Conservation (phyloP, 1,284 basidiomycete genomes). For the Sphaerobolus stellatus region DNA sequence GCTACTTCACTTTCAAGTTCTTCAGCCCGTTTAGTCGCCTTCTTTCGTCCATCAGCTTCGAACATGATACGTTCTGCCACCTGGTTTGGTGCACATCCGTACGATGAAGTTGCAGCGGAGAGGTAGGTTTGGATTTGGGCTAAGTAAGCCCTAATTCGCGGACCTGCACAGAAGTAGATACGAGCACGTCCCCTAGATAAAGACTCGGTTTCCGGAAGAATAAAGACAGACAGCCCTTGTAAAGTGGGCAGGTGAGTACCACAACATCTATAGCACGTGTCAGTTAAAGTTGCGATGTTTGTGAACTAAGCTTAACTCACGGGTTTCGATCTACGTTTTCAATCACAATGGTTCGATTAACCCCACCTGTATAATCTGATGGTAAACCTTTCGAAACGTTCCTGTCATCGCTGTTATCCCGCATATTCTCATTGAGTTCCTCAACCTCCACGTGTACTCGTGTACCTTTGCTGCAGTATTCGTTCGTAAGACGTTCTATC, state of each 20-base stretch:
- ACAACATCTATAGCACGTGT: slow-evolving; percentile 60
- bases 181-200: slow-evolving; percentile 65
- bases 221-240: slow-evolving; percentile 69
- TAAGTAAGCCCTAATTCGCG: slow-evolving; percentile 66
- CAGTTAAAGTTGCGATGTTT: background rate
- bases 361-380: slow-evolving; percentile 71
- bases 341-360: slow-evolving; percentile 79
- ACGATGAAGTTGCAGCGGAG: slow-evolving; percentile 51
- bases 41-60: slow-evolving; percentile 65
- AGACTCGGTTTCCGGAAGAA: slow-evolving; percentile 63
- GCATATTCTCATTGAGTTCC: slow-evolving; percentile 53
- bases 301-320: slow-evolving; percentile 40
- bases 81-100: slow-evolving; percentile 64
- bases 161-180: slow-evolving; percentile 79
- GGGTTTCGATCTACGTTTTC: slow-evolving; percentile 79
- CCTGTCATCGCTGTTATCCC: slow-evolving; percentile 38
- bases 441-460: slow-evolving; percentile 59
- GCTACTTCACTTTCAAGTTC: slow-evolving; percentile 71
- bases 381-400: slow-evolving; percentile 58
- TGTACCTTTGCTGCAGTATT: slow-evolving; percentile 17
- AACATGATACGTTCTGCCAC: slow-evolving; percentile 70
- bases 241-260: slow-evolving; percentile 80
- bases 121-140: slow-evolving; percentile 55
- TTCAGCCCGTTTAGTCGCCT: slow-evolving; percentile 58
- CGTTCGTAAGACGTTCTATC: slow-evolving; percentile 68